A percentile compares a stretch with the other conserved stretches of the same genome.
Evolutionary conservation across 2,329 filamentous ascomycete genomes (phyloP).

Genomic region (Phaeosphaeriaceae sp.): DNA sequence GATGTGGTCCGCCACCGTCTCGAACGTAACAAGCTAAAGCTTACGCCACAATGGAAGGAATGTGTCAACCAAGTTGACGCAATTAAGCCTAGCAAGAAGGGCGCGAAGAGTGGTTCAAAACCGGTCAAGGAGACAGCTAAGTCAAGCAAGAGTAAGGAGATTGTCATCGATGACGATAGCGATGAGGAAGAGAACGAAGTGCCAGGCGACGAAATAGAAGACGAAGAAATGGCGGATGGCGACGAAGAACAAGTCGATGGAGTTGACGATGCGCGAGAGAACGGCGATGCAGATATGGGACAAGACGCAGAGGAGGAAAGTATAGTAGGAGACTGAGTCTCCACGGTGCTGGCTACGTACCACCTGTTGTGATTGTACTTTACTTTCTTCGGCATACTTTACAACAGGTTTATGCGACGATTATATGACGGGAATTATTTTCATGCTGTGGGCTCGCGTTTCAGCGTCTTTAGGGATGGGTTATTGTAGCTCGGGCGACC

Average conservation of each 20-base stretch:
- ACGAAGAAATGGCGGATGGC: slow-evolving; percentile 51
- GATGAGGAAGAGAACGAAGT: slow-evolving; percentile 46
- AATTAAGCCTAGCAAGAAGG: slow-evolving; percentile 54
- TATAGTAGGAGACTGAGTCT: slow-evolving; percentile 50
- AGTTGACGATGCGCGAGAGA: slow-evolving; percentile 37
- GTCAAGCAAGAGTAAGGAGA: slow-evolving; percentile 50
- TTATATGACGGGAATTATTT: slow-evolving; percentile 3
- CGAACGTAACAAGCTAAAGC: slow-evolving; percentile 76
- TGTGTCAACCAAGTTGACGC: slow-evolving; percentile 79
- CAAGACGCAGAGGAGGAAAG: slow-evolving; percentile 51
- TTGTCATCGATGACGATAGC: slow-evolving; percentile 41
- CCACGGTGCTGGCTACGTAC: background rate
- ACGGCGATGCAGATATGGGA: slow-evolving; percentile 34
- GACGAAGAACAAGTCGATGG: slow-evolving; percentile 52
- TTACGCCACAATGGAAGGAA: slow-evolving; percentile 87
- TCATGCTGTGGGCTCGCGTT: slow-evolving; percentile 17
- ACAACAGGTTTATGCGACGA: background rate
- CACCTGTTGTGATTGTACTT: slow-evolving; percentile 5
- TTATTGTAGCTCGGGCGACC: background rate
- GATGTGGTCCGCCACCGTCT: slow-evolving; percentile 72
- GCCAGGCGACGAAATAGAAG: slow-evolving; percentile 38
- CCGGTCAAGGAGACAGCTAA: slow-evolving; percentile 52
- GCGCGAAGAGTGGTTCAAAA: slow-evolving; percentile 32
- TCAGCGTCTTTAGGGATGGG: slow-evolving; percentile 9
- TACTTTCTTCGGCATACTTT: slow-evolving; percentile 1